phyloP scores from a whole-genome alignment of 768 basidiomycete genomes.

The Xanthoconium stramineum region DNA sequence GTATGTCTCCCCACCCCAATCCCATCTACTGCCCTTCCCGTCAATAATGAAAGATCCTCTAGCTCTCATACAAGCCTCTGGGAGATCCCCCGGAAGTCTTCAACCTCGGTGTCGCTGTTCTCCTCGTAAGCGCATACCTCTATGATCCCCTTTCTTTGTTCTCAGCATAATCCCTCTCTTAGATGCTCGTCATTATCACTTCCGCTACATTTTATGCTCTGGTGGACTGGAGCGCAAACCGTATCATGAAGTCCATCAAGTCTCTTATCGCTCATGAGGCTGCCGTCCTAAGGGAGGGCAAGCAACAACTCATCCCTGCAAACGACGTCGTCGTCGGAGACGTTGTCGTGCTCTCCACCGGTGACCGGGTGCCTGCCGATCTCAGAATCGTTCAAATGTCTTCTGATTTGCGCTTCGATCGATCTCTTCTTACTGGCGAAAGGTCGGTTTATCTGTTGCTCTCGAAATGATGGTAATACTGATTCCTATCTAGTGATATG shows the following conservation, averaged over 20 bases:
- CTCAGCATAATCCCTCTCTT: conserved; percentile 11
- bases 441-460: conserved; percentile 24
- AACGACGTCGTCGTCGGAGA: conserved; percentile 59
- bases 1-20: conserved; percentile 25
- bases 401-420: conserved; percentile 50
- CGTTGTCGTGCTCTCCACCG: conserved; percentile 49
- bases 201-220: conserved; percentile 48
- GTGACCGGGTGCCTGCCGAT: conserved; percentile 60
- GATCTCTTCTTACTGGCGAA: conserved; percentile 52
- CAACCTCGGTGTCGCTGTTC: conserved; percentile 51
- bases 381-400: conserved; percentile 51
- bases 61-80: conserved; percentile 53
- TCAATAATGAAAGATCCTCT: conserved; percentile 15
- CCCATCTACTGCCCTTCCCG: not conserved
- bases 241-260: conserved; percentile 55
- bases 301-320: conserved; percentile 45
- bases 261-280: conserved; percentile 59
- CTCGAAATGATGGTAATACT: not conserved
- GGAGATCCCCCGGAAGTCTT: conserved; percentile 41
- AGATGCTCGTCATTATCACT: conserved; percentile 42
- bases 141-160: not conserved
- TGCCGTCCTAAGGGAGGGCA: conserved; percentile 50
- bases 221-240: conserved; percentile 47
- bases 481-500: conserved; percentile 33
- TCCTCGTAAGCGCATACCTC: conserved; percentile 38